A percentile compares a stretch with the other conserved stretches of the same genome.
These are phyloP conservation scores for Ilyonectria sp. DNA, from an alignment of 2,329 filamentous ascomycete genomes.

Conservation along the genomic window DNA sequence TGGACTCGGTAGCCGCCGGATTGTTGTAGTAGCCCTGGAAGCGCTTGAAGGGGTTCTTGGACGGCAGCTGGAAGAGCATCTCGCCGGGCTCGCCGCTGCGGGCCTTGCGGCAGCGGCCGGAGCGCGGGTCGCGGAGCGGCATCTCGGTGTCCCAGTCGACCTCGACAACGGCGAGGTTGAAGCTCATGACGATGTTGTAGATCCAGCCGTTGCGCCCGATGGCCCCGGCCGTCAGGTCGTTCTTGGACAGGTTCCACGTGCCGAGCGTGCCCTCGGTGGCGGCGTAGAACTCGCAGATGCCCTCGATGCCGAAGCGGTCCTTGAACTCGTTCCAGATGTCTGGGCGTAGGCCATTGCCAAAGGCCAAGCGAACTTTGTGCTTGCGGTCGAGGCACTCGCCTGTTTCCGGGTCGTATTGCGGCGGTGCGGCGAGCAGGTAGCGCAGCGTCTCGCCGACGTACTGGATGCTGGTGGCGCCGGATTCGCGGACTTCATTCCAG, in stretches of 20 bases:
- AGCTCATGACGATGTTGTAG: constrained; percentile 67
- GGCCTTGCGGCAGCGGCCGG: constrained; percentile 77
- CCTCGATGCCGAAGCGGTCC: constrained; percentile 81
- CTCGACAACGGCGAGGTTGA: constrained; percentile 71
- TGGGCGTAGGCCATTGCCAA: constrained; percentile 88
- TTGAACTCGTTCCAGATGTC: constrained; percentile 91
- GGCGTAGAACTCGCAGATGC: constrained; percentile 86
- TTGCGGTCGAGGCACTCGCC: constrained; percentile 79
- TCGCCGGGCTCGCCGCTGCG: constrained; percentile 79
- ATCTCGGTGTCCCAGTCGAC: constrained; percentile 80
- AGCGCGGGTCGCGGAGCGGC: constrained; percentile 77
- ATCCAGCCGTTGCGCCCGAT: constrained; percentile 81
- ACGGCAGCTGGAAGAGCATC: constrained; percentile 79
- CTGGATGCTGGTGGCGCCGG: constrained; percentile 82
- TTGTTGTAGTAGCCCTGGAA: constrained; percentile 92
- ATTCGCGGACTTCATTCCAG: constrained; percentile 82
- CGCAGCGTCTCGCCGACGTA: constrained; percentile 92
- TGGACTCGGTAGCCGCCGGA: constrained; percentile 76
- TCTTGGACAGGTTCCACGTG: constrained; percentile 81
- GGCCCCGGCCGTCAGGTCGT: constrained; percentile 81
- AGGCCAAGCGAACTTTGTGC: constrained; percentile 81
- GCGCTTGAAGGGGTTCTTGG: constrained; percentile 73
- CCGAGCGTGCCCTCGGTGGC: constrained; percentile 80
- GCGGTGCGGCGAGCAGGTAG: constrained; percentile 80
- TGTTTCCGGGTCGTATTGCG: constrained; percentile 73